phyloP scores from a whole-genome alignment of 345 rosid species.

The Hypericum androsaemum region DNA sequence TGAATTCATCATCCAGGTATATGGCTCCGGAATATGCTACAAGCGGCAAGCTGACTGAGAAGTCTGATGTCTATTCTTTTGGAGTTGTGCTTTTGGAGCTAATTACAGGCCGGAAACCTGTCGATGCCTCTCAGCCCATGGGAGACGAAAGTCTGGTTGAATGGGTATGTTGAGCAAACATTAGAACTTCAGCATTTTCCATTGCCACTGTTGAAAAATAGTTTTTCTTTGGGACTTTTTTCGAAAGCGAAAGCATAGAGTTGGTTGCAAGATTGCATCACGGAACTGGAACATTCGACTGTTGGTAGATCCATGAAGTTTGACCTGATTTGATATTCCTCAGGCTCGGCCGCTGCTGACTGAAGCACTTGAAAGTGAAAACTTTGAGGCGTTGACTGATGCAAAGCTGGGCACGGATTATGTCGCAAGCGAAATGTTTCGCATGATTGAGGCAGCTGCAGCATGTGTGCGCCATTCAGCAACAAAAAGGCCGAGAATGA shows the following conservation, averaged over 20 bases:
- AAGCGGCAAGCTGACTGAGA: conserved; percentile 91
- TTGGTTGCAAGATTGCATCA: no score
- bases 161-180: conserved; percentile 47
- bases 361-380: conserved; percentile 69
- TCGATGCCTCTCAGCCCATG: conserved; percentile 76
- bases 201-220: no score
- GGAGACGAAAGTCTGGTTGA: conserved; percentile 99
- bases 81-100: conserved; percentile 95
- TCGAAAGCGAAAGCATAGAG: no score
- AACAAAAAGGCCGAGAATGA: conserved; percentile 79
- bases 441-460: conserved; percentile 96
- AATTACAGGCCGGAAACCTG: conserved; percentile 94
- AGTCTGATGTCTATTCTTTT: conserved; percentile 89
- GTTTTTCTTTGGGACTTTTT: no score
- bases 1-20: conserved; percentile 40
- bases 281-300: no score
- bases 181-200: conserved; percentile 1
- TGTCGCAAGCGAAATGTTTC: conserved; percentile 59
- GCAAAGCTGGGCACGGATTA: conserved; percentile 55
- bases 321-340: conserved; percentile 3
- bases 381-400: conserved; percentile 60
- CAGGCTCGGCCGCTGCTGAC: conserved; percentile 85
- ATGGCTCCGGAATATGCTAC: conserved; percentile 99
- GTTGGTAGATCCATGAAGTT: neutral
- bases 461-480: conserved; percentile 95